Conservation (phyloP, 73 alveolate genomes). For the Stentor coeruleus region DNA sequence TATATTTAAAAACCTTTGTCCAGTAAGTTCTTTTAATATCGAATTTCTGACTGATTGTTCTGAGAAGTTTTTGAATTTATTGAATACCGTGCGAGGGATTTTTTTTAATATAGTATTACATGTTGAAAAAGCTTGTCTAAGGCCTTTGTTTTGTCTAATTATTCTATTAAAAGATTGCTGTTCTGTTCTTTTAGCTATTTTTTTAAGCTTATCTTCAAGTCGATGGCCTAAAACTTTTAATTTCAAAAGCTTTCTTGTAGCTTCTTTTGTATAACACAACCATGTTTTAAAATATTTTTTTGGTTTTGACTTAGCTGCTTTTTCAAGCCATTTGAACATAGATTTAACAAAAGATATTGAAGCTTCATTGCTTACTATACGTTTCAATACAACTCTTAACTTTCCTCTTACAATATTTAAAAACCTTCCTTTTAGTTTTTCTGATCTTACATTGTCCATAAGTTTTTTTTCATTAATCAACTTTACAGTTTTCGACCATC, state of each 20-base stretch:
- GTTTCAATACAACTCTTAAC: not conserved
- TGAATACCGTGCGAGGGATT: not conserved
- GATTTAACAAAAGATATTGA: not conserved
- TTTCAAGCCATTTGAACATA: not conserved
- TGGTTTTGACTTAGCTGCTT: not conserved
- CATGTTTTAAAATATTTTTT: not conserved
- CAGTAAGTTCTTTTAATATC: not conserved
- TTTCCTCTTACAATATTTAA: not conserved
- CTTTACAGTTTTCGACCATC: not conserved
- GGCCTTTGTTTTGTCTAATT: not conserved
- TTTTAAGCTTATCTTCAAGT: not conserved
- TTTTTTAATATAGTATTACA: not conserved
- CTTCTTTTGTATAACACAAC: not conserved
- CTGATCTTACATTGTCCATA: constrained; percentile 13
- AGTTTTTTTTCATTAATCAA: not conserved
- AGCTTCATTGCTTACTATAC: not conserved
- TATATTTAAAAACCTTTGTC: not conserved
- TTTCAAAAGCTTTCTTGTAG: not conserved
- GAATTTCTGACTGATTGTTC: not conserved
- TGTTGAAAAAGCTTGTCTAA: not conserved
- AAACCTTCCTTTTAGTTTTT: constrained; percentile 3
- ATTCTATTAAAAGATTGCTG: not conserved
- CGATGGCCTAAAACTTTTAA: not conserved
- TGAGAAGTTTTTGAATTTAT: not conserved
- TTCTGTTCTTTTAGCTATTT: not conserved